Base-by-base conservation (phyloP, 805 yeast species). In the Starmera pachycereana region DNA sequence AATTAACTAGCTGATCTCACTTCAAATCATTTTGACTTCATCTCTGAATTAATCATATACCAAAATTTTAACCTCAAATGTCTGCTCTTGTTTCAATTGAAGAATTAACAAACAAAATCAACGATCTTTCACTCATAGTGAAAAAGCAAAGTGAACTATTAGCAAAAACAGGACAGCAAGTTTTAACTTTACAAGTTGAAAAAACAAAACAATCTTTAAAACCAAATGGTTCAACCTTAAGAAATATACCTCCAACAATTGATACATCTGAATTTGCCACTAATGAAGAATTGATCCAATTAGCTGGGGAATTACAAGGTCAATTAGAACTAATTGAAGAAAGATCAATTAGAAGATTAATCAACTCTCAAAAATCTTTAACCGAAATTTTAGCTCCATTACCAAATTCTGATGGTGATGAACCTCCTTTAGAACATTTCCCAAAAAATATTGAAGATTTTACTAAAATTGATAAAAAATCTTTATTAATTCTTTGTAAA, bases 231-330 rank as follows among this genome's bases (percentile, higher is more conserved):
- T 38, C 37, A 38, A 40, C 43, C 16, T 22, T 44, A 13, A 13
- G 42, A 14, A 41, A 39, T 14, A 37, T 28, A 37, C 40, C 48
- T 13, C 42, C 39, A 35, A 32, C 12, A 12, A 32, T 45, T 38
- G 81, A 75, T 43, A 55, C 75, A 1, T 56, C 71, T 4, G 86
- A 81, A 46, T 79, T 70, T 47, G 85, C 79, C 31, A 77, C 90
- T 4, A 81, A 85, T 48, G 94, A 84, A 42, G 97, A 90, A 54
- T 63, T 89, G 11, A 83, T 83, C 4, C 90, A 86, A 54, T 66
- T 89, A 36, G 97, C 88, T 12, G 86, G 85, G 10, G 97, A 89
- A 58, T 63, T 89, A 41, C 97, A 89, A 60, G 84, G 85, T 8
- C 97, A 89, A 61, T 68, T 89, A 52, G 89, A 84, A 39, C 65